Evolutionary conservation across 139 green algal species (phyloP).

Genomic region (Trebouxia sp.): DNA sequence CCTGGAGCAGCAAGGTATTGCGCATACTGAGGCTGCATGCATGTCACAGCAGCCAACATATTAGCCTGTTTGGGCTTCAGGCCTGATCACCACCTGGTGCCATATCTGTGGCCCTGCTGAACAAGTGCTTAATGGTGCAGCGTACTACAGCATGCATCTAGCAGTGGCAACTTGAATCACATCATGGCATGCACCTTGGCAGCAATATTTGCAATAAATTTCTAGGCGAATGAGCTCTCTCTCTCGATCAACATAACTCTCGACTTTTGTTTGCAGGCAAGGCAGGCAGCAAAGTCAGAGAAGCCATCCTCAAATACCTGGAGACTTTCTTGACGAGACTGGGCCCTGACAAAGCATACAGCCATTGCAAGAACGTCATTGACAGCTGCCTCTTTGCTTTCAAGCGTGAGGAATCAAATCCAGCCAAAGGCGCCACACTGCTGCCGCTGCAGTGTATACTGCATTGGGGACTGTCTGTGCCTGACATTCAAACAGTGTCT

Average conservation of each 20-base stretch:
- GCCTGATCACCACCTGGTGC: no score
- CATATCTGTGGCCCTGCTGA: no score
- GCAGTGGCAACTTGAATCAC: no score
- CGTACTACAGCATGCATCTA: no score
- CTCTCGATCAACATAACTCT: neutral
- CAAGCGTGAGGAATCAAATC: constrained; percentile 8
- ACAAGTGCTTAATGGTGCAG: no score
- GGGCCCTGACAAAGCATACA: neutral
- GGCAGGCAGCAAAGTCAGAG: constrained; percentile 16
- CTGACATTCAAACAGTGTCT: neutral
- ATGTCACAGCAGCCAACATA: neutral
- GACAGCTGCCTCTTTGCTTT: neutral
- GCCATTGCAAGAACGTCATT: neutral
- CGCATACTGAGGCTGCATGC: neutral
- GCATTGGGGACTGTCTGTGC: neutral
- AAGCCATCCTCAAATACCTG: constrained; percentile 31
- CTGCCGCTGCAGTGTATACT: constrained; percentile 21
- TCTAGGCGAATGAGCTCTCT: neutral
- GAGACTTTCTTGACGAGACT: neutral
- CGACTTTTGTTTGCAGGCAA: neutral
- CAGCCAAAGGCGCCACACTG: constrained; percentile 3
- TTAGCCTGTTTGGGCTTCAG: no score
- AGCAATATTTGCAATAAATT: no score
- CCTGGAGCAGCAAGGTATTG: constrained; percentile 20
- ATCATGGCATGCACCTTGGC: no score